Evolutionary conservation across 805 yeast species (phyloP).

Genomic region (Yarrowia sp.): DNA sequence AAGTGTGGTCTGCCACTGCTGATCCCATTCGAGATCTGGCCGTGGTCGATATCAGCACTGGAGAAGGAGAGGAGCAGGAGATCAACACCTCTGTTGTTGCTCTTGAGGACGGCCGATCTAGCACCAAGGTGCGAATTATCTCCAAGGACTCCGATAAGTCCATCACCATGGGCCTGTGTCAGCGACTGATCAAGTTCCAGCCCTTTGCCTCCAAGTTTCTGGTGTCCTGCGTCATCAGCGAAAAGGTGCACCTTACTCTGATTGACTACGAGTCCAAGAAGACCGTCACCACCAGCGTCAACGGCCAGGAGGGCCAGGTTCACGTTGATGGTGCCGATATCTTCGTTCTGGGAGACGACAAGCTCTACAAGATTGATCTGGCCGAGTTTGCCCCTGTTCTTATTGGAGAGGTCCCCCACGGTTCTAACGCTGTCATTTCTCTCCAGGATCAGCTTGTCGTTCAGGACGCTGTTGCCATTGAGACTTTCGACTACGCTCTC

Average conservation of each 20-base stretch:
- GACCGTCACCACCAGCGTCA: conserved; percentile 24
- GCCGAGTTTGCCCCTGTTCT: conserved; percentile 29
- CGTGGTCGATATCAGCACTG: conserved; percentile 8
- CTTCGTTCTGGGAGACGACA: conserved; percentile 31
- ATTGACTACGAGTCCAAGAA: conserved; percentile 20
- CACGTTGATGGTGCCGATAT: conserved; percentile 17
- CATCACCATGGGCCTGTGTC: conserved; percentile 27
- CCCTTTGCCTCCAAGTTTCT: conserved; percentile 33
- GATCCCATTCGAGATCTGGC: conserved; percentile 30
- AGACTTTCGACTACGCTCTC: conserved; percentile 10
- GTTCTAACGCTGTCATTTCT: conserved; percentile 4
- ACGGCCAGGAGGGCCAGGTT: conserved; percentile 34
- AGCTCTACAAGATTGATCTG: conserved; percentile 35
- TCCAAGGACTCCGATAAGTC: conserved; percentile 16
- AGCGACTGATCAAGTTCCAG: conserved; percentile 25
- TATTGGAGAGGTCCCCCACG: conserved; percentile 7
- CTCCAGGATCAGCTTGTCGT: conserved; percentile 20
- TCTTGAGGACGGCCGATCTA: conserved; percentile 33
- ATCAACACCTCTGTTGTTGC: conserved; percentile 15
- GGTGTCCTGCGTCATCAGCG: conserved; percentile 26
- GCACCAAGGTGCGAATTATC: conserved; percentile 17
- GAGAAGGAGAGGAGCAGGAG: conserved; percentile 3
- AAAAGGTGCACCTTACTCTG: conserved; percentile 28
- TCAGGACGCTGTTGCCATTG: conserved; percentile 12
- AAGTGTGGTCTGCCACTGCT: conserved; percentile 1